These are phyloP conservation scores for Mallotus nudiflorus DNA, from an alignment of 345 rosid genomes.

Conservation along the genomic window DNA sequence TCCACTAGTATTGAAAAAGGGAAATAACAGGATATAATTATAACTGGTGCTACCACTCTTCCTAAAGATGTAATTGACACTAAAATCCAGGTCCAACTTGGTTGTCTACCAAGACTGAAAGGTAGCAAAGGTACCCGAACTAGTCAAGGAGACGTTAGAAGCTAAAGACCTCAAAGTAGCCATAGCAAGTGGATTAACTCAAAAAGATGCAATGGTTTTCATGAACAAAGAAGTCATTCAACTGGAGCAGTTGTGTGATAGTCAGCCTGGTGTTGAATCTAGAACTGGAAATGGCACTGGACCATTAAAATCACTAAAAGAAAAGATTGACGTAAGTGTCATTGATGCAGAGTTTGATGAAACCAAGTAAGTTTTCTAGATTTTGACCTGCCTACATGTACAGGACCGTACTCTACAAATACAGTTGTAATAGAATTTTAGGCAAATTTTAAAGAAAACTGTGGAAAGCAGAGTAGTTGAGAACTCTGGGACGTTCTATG, in stretches of 20 bases:
- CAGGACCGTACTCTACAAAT: background rate
- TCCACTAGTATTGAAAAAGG: too few species aligned
- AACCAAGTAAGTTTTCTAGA: background rate
- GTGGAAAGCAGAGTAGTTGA: background rate
- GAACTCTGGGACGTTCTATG: background rate
- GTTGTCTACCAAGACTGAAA: conserved; percentile 81
- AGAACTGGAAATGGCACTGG: conserved; percentile 47
- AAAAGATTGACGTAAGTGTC: background rate
- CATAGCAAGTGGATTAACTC: too few species aligned
- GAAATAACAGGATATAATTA: background rate
- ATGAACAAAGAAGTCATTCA: conserved; percentile 85
- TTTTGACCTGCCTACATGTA: background rate
- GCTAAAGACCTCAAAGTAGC: conserved; percentile 73
- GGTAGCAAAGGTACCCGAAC: conserved; percentile 65
- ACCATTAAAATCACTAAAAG: conserved; percentile 2
- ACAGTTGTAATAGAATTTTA: background rate
- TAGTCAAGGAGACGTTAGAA: conserved; percentile 79
- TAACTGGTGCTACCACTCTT: too few species aligned
- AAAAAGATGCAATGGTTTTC: conserved; percentile 72
- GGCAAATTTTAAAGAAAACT: background rate
- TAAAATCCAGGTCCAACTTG: conserved; percentile 72
- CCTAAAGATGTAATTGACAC: conserved; percentile 79
- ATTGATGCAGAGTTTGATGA: background rate
- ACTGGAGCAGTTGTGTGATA: conserved; percentile 69
- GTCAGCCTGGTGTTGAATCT: conserved; percentile 50